Conservation (phyloP, 2,329 filamentous ascomycete species). For the Fragosphaeria purpurea region DNA sequence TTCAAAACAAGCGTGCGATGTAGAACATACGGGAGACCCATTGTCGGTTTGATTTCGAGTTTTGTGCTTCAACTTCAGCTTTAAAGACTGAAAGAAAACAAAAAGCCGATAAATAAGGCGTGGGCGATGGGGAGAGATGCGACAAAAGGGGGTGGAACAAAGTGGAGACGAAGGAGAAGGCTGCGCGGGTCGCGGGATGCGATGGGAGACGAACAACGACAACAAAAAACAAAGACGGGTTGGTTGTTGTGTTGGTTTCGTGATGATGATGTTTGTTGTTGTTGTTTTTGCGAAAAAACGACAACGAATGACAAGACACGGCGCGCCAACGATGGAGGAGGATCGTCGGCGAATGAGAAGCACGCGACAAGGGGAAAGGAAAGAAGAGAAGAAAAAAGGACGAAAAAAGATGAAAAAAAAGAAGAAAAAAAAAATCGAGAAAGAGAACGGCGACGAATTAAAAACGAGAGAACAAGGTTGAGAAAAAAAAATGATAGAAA, state of each 20-base stretch:
- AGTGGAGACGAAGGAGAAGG: not conserved
- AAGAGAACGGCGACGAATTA: not conserved
- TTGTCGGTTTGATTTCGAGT: not conserved
- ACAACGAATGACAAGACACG: not conserved
- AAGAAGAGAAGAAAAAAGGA: not conserved
- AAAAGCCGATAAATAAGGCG: no score
- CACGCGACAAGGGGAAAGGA: not conserved
- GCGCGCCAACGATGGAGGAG: not conserved
- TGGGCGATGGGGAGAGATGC: not conserved
- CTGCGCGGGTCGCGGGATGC: not conserved
- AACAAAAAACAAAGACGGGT: not conserved
- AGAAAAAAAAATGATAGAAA: not conserved
- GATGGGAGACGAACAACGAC: not conserved
- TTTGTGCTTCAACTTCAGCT: no score
- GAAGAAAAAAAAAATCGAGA: not conserved
- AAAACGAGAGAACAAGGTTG: not conserved
- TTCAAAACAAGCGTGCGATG: not conserved
- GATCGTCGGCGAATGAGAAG: not conserved
- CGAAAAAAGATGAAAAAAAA: not conserved
- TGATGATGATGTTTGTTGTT: no score
- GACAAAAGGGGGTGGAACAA: not conserved
- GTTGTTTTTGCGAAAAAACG: not conserved
- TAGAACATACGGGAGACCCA: constrained; percentile 14
- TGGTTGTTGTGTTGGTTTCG: no score
- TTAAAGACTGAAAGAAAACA: no score